Base-by-base conservation (phyloP, 257 asterid genomes). In the Avicennia marina region DNA sequence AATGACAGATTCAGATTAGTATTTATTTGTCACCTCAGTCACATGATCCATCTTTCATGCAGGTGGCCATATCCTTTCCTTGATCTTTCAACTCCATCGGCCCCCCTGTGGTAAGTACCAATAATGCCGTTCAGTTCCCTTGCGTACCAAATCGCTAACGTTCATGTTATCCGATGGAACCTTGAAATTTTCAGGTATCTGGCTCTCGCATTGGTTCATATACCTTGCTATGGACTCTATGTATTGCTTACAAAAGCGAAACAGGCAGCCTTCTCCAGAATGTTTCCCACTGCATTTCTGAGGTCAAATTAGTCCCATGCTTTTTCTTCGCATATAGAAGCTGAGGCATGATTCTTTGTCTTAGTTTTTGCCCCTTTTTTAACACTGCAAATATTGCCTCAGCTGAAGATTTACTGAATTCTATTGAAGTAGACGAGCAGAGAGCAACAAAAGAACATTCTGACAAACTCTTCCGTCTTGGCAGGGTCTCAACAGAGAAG, bases 31-130 rank as follows among this genome's bases (percentile, higher is more conserved):
- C n/a, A n/a, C n/a, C 8, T 4, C 8, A 29, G 34, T 29, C 34
- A 29, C 34, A 29, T 4, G 4, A 8, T 29, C 8, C 8, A 8
- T 29, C 4, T 29, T 58, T 2, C 2, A 39, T 66, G 74, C 83
- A 90, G 96, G 98, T 90, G 98, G 98, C 96, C 98, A 15, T 87
- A 90, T 69, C 98, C 98, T 53, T 90, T 90, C 78, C 86, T 90
- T 43, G 94, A 87, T 32, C 98, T 87, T 53, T 65, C 80, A 33
- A 77, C 90, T 63, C 78, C 89, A 53, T 75, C 67, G 78, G 96
- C 98, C 9, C 98, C 98, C 5, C 48, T 84, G 54, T 90, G 98
- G 96, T 87, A 75, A 67, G 32, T n/a, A n/a, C n/a, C n/a, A n/a
- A n/a, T n/a, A n/a, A n/a, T n/a, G n/a, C n/a, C n/a, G n/a, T n/a